Percentiles rank a stretch among this genome's conserved stretches.
Evolutionary conservation across 2,329 filamentous ascomycete species (phyloP).

Genomic region (Fusarium sp.): DNA sequence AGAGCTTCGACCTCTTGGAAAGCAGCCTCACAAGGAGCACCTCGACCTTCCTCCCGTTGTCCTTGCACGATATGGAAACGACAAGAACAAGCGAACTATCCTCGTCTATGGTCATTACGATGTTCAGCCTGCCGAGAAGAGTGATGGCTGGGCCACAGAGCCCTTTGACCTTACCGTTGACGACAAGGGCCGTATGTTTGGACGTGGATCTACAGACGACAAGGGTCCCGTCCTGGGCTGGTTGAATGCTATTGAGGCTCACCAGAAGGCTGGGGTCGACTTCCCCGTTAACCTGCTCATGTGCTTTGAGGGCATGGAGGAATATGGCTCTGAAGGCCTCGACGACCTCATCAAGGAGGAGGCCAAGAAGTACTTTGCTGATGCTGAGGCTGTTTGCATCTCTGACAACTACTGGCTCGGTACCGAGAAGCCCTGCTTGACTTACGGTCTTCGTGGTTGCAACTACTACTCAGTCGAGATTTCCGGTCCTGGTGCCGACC

Average conservation of each 20-base stretch:
- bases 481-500: conserved; percentile 89
- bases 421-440: conserved; percentile 97
- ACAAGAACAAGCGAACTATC: conserved; percentile 93
- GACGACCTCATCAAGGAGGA: conserved; percentile 94
- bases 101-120: conserved; percentile 99
- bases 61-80: conserved; percentile 90
- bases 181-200: conserved; percentile 94
- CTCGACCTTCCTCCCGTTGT: conserved; percentile 94
- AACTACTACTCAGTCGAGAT: conserved; percentile 97
- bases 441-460: conserved; percentile 95
- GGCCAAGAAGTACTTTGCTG: conserved; percentile 93
- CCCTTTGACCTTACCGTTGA: conserved; percentile 91
- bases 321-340: conserved; percentile 95
- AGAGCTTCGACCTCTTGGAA: conserved; percentile 86
- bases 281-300: conserved; percentile 98
- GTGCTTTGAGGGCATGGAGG: conserved; percentile 99
- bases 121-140: conserved; percentile 92
- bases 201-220: conserved; percentile 94
- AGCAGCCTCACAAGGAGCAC: conserved; percentile 90
- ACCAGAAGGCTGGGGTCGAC: conserved; percentile 93
- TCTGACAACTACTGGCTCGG: conserved; percentile 99
- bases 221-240: conserved; percentile 98
- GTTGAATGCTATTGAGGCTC: conserved; percentile 97
- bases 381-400: conserved; percentile 96
- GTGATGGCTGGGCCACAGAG: conserved; percentile 95